Evolutionary conservation across 139 green algal genomes (phyloP).

Genomic region (Coelastrella sp.): DNA sequence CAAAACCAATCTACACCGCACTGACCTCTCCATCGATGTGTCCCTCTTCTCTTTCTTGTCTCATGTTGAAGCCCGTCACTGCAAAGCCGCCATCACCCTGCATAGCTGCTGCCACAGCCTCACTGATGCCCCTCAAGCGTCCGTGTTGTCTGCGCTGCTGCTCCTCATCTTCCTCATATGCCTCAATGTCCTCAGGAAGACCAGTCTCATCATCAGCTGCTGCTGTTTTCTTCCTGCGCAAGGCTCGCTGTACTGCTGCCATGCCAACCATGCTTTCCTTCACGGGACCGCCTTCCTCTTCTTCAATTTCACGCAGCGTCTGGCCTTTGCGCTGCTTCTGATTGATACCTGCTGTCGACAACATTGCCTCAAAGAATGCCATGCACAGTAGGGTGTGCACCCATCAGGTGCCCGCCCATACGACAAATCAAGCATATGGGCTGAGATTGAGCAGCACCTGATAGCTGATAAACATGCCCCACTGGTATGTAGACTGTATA

Average conservation of each 20-base stretch:
- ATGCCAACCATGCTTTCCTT: conserved; percentile 76
- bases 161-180: conserved; percentile 47
- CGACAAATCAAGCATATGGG: too few relatives aligned
- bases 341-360: background rate
- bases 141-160: conserved; percentile 50
- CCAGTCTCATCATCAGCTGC: conserved; percentile 47
- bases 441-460: too few relatives aligned
- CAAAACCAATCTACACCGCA: too few relatives aligned
- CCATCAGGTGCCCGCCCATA: too few relatives aligned
- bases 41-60: conserved; percentile 74
- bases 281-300: conserved; percentile 72
- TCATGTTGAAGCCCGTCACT: conserved; percentile 83
- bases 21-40: conserved; percentile 82
- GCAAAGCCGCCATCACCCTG: conserved; percentile 74
- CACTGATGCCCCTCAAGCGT: conserved; percentile 13
- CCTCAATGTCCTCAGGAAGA: conserved; percentile 41
- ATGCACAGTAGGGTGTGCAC: too few relatives aligned
- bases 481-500: too few relatives aligned
- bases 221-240: conserved; percentile 61
- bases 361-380: too few relatives aligned
- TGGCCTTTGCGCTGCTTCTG: conserved; percentile 56
- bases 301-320: conserved; percentile 73
- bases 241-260: conserved; percentile 68
- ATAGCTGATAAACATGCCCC: too few relatives aligned
- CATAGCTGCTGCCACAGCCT: background rate